Evolutionary conservation across 2,329 filamentous ascomycete genomes (phyloP).

Genomic region (Fusarium succisae): DNA sequence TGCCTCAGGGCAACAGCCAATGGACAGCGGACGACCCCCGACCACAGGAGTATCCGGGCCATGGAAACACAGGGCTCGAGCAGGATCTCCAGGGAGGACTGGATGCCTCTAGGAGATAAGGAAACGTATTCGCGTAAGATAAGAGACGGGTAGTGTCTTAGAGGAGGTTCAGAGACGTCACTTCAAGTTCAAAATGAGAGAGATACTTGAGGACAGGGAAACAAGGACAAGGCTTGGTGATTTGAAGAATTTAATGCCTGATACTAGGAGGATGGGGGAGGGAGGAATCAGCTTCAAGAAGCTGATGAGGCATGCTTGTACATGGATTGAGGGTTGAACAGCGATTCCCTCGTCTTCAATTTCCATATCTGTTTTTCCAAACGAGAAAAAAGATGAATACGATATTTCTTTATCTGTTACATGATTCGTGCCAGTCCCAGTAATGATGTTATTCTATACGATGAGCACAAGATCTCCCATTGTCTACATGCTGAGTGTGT

Average conservation of each 20-base stretch:
- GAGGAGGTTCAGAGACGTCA: slow-evolving; percentile 1
- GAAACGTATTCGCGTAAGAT: slow-evolving; percentile 23
- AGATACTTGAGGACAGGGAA: not conserved
- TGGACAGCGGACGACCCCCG: slow-evolving; percentile 70
- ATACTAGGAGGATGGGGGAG: not conserved
- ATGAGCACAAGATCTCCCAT: not conserved
- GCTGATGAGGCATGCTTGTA: slow-evolving; percentile 7
- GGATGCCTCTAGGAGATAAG: slow-evolving; percentile 47
- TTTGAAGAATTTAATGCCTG: slow-evolving; percentile 32
- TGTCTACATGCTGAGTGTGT: not conserved
- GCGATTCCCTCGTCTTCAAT: slow-evolving; percentile 19
- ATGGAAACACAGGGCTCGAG: slow-evolving; percentile 60
- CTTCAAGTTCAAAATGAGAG: slow-evolving; percentile 15
- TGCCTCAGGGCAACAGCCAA: slow-evolving; percentile 60
- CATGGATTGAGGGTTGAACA: slow-evolving; percentile 11
- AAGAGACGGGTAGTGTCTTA: not conserved
- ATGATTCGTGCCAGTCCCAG: not conserved
- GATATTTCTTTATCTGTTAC: slow-evolving; percentile 35
- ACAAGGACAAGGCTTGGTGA: slow-evolving; percentile 7
- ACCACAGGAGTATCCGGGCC: slow-evolving; percentile 65
- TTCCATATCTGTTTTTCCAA: slow-evolving; percentile 23
- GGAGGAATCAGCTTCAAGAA: not conserved
- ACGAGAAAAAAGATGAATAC: slow-evolving; percentile 40
- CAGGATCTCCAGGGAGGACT: slow-evolving; percentile 65
- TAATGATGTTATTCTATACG: not conserved